phyloP scores from a whole-genome alignment of 495 filamentous ascomycete genomes.

The Pseudevernia furfuracea region DNA sequence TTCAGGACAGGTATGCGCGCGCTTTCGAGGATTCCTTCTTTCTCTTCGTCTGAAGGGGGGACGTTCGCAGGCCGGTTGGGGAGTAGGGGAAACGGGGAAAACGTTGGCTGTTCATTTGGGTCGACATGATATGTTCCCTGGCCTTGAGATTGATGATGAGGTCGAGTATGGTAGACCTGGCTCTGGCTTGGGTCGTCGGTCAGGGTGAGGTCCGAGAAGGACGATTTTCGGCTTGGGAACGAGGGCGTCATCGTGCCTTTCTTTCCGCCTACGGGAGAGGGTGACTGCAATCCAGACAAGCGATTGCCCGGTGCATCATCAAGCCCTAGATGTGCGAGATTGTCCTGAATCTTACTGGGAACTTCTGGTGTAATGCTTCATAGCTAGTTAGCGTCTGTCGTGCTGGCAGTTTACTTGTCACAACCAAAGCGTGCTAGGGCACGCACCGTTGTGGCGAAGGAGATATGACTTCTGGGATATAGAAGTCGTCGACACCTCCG shows the following conservation, averaged over 20 bases:
- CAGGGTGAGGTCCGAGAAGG: constrained; percentile 22
- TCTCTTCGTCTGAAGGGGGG: constrained; percentile 88
- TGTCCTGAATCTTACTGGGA: constrained; percentile 82
- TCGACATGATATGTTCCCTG: background rate
- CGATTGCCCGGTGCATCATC: constrained; percentile 45
- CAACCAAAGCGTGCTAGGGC: constrained; percentile 15
- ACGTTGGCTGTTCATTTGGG: constrained; percentile 58
- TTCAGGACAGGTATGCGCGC: constrained; percentile 77
- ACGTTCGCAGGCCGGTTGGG: constrained; percentile 77
- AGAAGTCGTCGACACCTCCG: constrained; percentile 82
- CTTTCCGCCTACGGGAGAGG: constrained; percentile 19
- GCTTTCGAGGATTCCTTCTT: constrained; percentile 76
- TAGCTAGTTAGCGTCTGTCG: constrained; percentile 23
- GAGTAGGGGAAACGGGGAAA: constrained; percentile 87
- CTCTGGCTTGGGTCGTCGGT: constrained; percentile 3
- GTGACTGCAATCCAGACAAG: constrained; percentile 26
- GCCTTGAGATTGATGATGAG: background rate
- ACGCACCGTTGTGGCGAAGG: constrained; percentile 86
- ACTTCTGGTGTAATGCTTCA: constrained; percentile 67
- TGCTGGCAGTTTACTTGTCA: constrained; percentile 10
- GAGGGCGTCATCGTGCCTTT: constrained; percentile 10
- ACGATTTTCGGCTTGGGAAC: constrained; percentile 24
- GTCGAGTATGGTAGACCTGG: constrained; percentile 3
- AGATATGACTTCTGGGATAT: constrained; percentile 67
- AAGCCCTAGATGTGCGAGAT: constrained; percentile 80